Base-by-base conservation (phyloP, 257 asterid genomes). In the Jacaranda copaia region DNA sequence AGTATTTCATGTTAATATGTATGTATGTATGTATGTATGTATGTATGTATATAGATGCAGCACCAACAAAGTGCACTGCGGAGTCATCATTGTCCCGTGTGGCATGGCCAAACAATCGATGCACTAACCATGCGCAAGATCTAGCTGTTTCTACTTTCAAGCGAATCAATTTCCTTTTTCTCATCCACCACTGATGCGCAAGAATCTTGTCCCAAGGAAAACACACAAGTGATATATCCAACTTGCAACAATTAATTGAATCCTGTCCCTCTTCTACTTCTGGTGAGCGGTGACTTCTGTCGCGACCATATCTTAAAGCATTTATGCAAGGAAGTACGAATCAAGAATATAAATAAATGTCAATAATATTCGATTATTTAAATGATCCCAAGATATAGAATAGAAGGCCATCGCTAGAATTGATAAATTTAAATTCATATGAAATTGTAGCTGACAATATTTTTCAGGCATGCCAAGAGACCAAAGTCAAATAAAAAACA, bases 51-150 rank as follows among this genome's bases (percentile, higher is more conserved):
- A 2, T 25, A 25, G 32, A 25, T 25, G 32, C 32, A 25, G 39
- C 39, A 58, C 14, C 39, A 58, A 58, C 32, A 58, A 58, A 25
- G 61, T 11, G 67, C 69, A 63, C 52, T 18, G 40, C 0, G 40
- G 52, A 39, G 38, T 39, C 35, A 64, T 64, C 49, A 63, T 8
- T 45, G 35, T 25, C 32, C 32, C 32, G 32, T 25, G 32, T 25
- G 73, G 19, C 68, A 39, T 51, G 42, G 43, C 67, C 65, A 38
- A 52, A 15, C 11, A 5, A 5, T 42, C 25, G 16, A 20, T 73
- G 79, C 72, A 63, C 74, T 43, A 66, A 46, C 59, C 76, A 69
- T 46, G 81, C 69, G 81, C 64, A 32, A 10, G 43, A 3, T n/a
- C 52, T 5, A 11, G 81, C 56, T 45, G 10, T 32, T 1, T n/a